Percentiles rank a stretch among this genome's conserved stretches.
Conservation (phyloP, 352 stramenopile genomes). For the Globisporangium mamillatum region DNA sequence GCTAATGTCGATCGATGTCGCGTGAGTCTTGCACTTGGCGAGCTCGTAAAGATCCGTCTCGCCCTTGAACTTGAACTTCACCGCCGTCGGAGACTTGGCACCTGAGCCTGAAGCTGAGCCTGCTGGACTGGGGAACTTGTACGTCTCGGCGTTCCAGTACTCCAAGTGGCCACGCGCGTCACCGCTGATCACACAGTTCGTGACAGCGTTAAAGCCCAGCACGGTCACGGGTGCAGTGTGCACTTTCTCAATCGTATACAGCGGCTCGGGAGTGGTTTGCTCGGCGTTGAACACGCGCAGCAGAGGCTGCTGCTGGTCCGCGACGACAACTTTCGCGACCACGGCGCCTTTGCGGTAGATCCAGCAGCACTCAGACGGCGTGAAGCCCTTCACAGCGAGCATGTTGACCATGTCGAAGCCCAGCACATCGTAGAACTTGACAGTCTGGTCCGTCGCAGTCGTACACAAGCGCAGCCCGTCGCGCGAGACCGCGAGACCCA, state of each 20-base stretch:
- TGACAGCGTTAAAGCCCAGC: conserved; percentile 82
- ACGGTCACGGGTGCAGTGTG: conserved; percentile 91
- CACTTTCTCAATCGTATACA: conserved; percentile 72
- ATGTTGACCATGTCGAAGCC: conserved; percentile 99
- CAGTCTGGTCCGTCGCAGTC: conserved; percentile 85
- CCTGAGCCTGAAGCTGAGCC: background rate
- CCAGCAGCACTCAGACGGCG: conserved; percentile 75
- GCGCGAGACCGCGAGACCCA: conserved; percentile 75
- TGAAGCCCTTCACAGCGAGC: conserved; percentile 67
- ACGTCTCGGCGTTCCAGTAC: conserved; percentile 89
- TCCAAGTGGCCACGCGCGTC: conserved; percentile 93
- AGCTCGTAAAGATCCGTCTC: conserved; percentile 97
- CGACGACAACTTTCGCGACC: conserved; percentile 74
- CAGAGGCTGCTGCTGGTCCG: conserved; percentile 49
- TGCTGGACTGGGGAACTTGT: conserved; percentile 35
- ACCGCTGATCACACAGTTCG: conserved; percentile 89
- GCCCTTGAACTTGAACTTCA: conserved; percentile 92
- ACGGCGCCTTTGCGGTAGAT: conserved; percentile 56
- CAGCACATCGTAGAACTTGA: conserved; percentile 99
- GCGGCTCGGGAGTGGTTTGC: conserved; percentile 39
- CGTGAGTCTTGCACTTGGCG: conserved; percentile 89
- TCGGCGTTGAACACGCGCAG: conserved; percentile 90
- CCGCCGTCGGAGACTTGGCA: background rate
- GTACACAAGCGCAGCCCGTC: conserved; percentile 88
- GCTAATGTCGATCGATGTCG: conserved; percentile 75